Conservation (phyloP, 2,329 filamentous ascomycete species). For the Phoma sp. region DNA sequence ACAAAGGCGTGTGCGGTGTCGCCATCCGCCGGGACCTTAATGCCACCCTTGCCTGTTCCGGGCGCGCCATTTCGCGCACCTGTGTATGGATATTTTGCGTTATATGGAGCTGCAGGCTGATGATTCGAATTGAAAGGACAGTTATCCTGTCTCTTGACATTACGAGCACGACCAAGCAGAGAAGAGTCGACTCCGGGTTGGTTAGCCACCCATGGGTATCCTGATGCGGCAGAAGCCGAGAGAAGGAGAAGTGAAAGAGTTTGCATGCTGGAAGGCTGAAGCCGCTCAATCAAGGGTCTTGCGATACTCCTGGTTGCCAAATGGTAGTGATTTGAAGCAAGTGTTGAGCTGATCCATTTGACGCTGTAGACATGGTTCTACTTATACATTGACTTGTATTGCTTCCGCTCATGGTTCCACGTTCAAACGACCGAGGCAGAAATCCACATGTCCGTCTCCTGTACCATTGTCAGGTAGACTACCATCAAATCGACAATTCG, state of each 20-base stretch:
- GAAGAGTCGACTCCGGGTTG: conserved; percentile 30
- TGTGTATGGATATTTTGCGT: conserved; percentile 49
- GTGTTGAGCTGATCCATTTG: background rate
- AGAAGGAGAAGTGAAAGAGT: conserved; percentile 26
- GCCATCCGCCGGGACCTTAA: conserved; percentile 53
- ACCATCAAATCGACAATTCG: conserved; percentile 2
- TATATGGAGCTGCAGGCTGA: conserved; percentile 29
- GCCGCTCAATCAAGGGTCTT: conserved; percentile 2
- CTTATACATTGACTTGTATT: conserved; percentile 8
- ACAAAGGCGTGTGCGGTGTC: conserved; percentile 44
- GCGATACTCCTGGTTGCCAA: background rate
- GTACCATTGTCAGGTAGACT: background rate
- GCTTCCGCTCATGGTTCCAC: conserved; percentile 8
- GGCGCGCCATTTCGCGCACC: conserved; percentile 52
- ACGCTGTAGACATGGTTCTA: background rate
- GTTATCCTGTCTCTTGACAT: conserved; percentile 22
- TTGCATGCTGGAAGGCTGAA: conserved; percentile 21
- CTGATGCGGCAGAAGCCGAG: conserved; percentile 22
- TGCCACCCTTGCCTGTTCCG: conserved; percentile 54
- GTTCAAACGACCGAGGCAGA: conserved; percentile 14
- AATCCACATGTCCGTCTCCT: background rate
- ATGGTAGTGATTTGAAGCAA: background rate
- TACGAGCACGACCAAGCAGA: conserved; percentile 18
- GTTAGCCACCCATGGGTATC: conserved; percentile 30
- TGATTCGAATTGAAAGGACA: conserved; percentile 38